Conservation (phyloP, 1,284 basidiomycete species). For the Pseudozyma sp. region DNA sequence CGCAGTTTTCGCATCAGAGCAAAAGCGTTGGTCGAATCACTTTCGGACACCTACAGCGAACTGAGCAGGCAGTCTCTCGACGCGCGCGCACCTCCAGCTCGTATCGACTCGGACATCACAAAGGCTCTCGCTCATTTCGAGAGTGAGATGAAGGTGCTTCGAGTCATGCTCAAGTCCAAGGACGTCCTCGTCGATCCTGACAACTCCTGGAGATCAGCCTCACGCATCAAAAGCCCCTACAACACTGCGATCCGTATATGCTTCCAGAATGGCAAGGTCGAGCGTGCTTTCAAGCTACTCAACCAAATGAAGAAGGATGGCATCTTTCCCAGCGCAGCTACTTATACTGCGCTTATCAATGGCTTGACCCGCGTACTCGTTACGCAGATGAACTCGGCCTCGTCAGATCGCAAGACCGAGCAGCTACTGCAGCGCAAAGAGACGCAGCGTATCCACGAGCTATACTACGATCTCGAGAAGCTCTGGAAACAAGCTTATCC, state of each 20-base stretch:
- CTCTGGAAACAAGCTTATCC: conserved; percentile 43
- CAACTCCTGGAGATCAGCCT: conserved; percentile 37
- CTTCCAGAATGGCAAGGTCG: conserved; percentile 9
- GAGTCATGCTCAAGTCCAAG: conserved; percentile 41
- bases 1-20: conserved; percentile 28
- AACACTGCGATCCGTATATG: conserved; percentile 34
- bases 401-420: neutral
- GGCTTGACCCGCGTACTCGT: conserved; percentile 11
- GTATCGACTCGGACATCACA: conserved; percentile 12
- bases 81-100: neutral
- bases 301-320: conserved; percentile 52
- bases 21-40: conserved; percentile 11
- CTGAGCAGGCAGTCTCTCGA: neutral
- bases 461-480: conserved; percentile 29
- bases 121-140: conserved; percentile 21
- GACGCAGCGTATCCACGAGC: conserved; percentile 11
- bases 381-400: neutral
- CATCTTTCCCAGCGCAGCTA: conserved; percentile 32
- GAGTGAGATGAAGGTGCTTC: conserved; percentile 36
- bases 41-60: neutral
- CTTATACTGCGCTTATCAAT: conserved; percentile 24
- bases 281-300: conserved; percentile 27
- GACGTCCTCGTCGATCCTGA: conserved; percentile 34
- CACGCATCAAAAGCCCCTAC: conserved; percentile 41
- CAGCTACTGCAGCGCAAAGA: conserved; percentile 8